phyloP scores from a whole-genome alignment of 768 basidiomycete species.

The Amanita muscaria region DNA sequence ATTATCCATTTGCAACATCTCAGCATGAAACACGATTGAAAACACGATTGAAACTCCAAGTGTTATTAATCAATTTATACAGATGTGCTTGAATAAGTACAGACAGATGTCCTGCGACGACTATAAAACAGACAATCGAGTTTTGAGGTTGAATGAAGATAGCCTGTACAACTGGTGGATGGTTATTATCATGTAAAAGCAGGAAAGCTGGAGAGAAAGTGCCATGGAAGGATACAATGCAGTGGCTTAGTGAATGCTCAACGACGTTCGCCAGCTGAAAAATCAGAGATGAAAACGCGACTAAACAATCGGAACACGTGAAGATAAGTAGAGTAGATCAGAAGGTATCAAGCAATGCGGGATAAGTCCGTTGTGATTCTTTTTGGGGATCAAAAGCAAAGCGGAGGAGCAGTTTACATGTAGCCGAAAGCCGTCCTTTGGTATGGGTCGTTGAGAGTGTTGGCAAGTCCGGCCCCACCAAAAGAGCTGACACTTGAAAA shows the following conservation, averaged over 20 bases:
- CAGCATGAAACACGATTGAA: too few relatives aligned
- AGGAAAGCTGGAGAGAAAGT: conserved; percentile 46
- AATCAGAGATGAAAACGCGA: conserved; percentile 33
- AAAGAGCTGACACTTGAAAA: conserved; percentile 40
- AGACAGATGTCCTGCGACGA: conserved; percentile 54
- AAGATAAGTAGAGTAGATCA: conserved; percentile 34
- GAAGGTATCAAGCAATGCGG: conserved; percentile 24
- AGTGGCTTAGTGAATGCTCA: conserved; percentile 25
- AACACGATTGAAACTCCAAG: conserved; percentile 3
- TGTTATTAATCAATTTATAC: conserved; percentile 49
- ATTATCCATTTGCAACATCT: too few relatives aligned
- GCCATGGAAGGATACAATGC: conserved; percentile 68
- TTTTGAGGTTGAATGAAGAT: conserved; percentile 37
- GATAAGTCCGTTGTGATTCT: conserved; percentile 18
- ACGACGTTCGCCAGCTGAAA: conserved; percentile 29
- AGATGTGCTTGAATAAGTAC: conserved; percentile 57
- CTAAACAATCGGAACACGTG: conserved; percentile 33
- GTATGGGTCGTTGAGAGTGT: conserved; percentile 64
- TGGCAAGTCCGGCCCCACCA: conserved; percentile 45
- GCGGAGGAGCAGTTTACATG: conserved; percentile 50
- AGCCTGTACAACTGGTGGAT: conserved; percentile 55
- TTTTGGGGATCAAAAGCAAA: conserved; percentile 15
- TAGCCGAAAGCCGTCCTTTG: conserved; percentile 68
- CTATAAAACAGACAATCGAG: conserved; percentile 64
- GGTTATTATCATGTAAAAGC: conserved; percentile 37